Base-by-base conservation (phyloP, 495 filamentous ascomycete genomes). In the Pyrenopolyporus hunteri region DNA sequence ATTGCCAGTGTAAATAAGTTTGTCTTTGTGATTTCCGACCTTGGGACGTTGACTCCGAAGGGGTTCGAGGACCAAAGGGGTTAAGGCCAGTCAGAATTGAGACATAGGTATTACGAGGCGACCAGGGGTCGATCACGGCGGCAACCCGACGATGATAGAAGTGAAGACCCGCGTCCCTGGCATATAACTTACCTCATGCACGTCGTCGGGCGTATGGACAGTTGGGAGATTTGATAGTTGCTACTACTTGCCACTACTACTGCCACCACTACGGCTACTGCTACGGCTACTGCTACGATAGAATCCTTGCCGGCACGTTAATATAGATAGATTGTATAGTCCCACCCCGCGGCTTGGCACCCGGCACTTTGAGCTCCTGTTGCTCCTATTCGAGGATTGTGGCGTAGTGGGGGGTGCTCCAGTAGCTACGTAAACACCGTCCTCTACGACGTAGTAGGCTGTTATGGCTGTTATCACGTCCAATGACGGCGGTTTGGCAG, bases 321-420 rank as follows among this genome's bases (percentile, higher is more conserved):
- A 63, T 67, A 67, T 63, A 37, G 59, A 63, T 67, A 67, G 64
- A 67, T 67, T 58, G 59, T 63, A 67, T 63, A 56, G 52, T 63
- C 64, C 52, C 58, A 63, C 64, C 64, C 64, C 64, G 58, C 54
- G 64, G 14, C 64, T 67, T 67, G 64, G 64, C 64, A 13, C 17
- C 63, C 64, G 64, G 64, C 64, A 67, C 64, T 67, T 63, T 67
- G 64, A 57, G 20, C 64, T 63, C 64, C 64, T 63, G 47, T 59
- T 31, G 25, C 64, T 63, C 64, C 64, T n/a, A 58, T 62, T 66
- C 45, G 63, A 61, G 36, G 47, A 32, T 54, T 19, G 53, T 63
- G 43, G 53, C 54, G 59, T 42, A 43, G 54, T 58, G 58, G 58
- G 64, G 54, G 59, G 58, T 28, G 35, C 8, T 22, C n/a, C 23